These are phyloP conservation scores for Orobanche coerulescens DNA, from an alignment of 257 asterid species.

Conservation along the genomic window DNA sequence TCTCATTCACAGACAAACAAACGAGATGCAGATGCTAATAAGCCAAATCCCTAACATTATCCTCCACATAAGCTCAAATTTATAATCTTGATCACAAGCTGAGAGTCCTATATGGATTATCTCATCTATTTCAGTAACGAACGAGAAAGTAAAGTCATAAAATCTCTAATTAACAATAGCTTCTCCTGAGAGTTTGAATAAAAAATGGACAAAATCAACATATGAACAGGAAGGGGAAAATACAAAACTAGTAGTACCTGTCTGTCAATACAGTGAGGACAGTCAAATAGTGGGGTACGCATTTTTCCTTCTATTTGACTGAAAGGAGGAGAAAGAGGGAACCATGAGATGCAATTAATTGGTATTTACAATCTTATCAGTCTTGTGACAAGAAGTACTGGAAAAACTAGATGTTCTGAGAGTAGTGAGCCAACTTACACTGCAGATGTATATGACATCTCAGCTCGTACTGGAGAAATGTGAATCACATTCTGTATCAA, in stretches of 20 bases:
- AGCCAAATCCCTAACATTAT: not conserved
- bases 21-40: not conserved
- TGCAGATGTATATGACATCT: conserved; percentile 31
- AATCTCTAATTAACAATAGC: not conserved
- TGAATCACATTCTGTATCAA: conserved; percentile 33
- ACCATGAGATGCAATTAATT: conserved; percentile 15
- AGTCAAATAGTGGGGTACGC: conserved; percentile 34
- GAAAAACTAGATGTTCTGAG: conserved; percentile 3
- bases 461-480: conserved; percentile 28
- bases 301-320: conserved; percentile 38
- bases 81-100: conserved; percentile 1
- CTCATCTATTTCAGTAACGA: conserved; percentile 10
- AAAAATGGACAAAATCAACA: conserved; percentile 10
- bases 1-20: conserved; percentile 11
- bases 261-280: conserved; percentile 38
- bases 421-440: conserved; percentile 31
- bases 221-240: conserved; percentile 15
- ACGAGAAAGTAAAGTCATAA: conserved; percentile 1
- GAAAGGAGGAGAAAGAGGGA: conserved; percentile 19
- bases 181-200: not conserved
- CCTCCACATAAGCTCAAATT: not conserved
- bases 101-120: conserved; percentile 4
- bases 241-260: too few species aligned
- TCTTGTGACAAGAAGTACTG: not conserved
- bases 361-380: conserved; percentile 5